These are phyloP conservation scores for Rosa hybrid DNA, from an alignment of 331 rosid genomes.

Conservation along the genomic window DNA sequence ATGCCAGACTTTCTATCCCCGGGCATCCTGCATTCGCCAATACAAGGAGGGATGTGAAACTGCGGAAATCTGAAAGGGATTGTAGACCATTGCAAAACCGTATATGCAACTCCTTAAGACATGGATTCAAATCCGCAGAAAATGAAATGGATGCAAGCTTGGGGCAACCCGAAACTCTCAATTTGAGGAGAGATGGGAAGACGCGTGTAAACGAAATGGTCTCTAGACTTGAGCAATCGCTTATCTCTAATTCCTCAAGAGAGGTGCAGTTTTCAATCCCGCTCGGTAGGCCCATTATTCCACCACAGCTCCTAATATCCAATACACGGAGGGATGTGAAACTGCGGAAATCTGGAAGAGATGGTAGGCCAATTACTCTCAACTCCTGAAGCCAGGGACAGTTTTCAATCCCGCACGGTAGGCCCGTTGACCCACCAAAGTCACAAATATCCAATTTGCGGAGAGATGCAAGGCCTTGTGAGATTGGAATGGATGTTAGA, in stretches of 20 bases:
- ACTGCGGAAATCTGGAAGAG: too few relatives aligned
- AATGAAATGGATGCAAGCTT: neutral
- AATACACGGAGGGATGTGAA: too few relatives aligned
- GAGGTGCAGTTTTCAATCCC: neutral
- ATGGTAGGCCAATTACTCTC: too few relatives aligned
- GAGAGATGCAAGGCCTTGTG: too few relatives aligned
- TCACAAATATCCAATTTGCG: too few relatives aligned
- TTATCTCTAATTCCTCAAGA: rapidly evolving
- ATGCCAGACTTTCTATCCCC: neutral
- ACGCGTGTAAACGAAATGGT: neutral
- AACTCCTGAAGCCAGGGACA: too few relatives aligned
- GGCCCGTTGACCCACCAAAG: too few relatives aligned
- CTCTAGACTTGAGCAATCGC: neutral
- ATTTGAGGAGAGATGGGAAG: neutral
- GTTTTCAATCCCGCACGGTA: too few relatives aligned
- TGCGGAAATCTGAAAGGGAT: neutral
- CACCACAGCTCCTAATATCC: neutral
- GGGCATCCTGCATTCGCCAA: neutral
- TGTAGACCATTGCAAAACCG: neutral
- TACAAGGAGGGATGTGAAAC: neutral
- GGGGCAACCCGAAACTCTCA: rapidly evolving
- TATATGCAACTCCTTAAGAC: neutral
- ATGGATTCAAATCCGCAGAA: too few relatives aligned
- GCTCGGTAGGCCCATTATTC: neutral
- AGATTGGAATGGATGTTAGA: too few relatives aligned